Base-by-base conservation (phyloP, 1,139 yeast species). In the Pichia sp. region DNA sequence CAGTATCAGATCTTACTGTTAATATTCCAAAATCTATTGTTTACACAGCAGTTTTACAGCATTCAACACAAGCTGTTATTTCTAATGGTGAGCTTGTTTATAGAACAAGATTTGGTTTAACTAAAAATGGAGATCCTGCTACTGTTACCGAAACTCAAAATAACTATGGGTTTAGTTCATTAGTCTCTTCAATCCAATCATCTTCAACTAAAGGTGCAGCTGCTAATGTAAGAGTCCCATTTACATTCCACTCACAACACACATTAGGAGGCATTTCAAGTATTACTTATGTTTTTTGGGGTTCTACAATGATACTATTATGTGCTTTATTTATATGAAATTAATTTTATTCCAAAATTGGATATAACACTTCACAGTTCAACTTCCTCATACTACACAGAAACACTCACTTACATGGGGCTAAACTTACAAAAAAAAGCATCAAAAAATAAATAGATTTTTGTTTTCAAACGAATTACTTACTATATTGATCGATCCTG, bases 1-100 rank as follows among this genome's bases (percentile, higher is more conserved):
- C 49, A 7, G 43, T 56, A 19, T 31, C 46, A 14, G 45, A 49
- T 10, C 39, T 67, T 43, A 61, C 67, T 0, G 51, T 67, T 36
- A 59, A 64, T 1, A 44, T 58, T 12, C 50, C 54, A 14, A 35
- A 43, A 4, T 19, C 48, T 5, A 25, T 48, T 8, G 42, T 44
- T 12, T 41, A 48, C 8, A 42, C 55, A 1, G 48, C 45, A 24
- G 34, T 43, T 5, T 11, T 46, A 3, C 36, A 39, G 1, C 39
- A 45, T n/a, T 52, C 51, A 2, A 39, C 47, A 4, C 53, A 51
- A 32, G 52, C 56, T 14, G 30, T 34, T 10, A 46, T 48, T 14
- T 43, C 52, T 5, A 35, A 36, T 36, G 51, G 49, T 21, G 50
- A 48, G 30, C 35, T 48, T 14, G 26, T 31, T n/a, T 21, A 41